These are phyloP conservation scores for Fusarium tricinctum DNA, from an alignment of 2,329 filamentous ascomycete genomes.

Conservation along the genomic window DNA sequence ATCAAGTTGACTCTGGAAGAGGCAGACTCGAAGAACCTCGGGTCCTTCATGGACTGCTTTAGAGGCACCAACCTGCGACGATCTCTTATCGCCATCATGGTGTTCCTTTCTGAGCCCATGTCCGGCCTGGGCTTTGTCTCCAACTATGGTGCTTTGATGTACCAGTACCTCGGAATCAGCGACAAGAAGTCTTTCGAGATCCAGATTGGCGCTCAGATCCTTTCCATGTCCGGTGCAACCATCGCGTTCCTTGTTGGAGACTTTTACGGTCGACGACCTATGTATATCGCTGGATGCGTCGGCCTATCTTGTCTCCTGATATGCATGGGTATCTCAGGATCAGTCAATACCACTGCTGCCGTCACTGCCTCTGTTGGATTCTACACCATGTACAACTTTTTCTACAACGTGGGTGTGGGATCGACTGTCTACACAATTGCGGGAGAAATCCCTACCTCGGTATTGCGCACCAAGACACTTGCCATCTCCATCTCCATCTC, in stretches of 20 bases:
- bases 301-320: conserved; percentile 43
- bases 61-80: conserved; percentile 58
- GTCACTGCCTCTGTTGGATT: conserved; percentile 53
- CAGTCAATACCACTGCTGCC: conserved; percentile 42
- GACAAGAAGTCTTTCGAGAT: conserved; percentile 49
- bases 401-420: conserved; percentile 59
- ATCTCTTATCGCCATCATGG: conserved; percentile 59
- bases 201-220: conserved; percentile 50
- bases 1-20: conserved; percentile 65
- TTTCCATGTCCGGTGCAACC: conserved; percentile 49
- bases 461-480: conserved; percentile 60
- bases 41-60: conserved; percentile 61
- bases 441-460: conserved; percentile 60
- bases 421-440: conserved; percentile 60
- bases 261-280: conserved; percentile 50
- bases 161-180: conserved; percentile 49
- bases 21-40: conserved; percentile 50
- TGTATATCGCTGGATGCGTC: conserved; percentile 48
- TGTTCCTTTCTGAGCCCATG: conserved; percentile 59
- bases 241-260: conserved; percentile 49
- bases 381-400: conserved; percentile 57
- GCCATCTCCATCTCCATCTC: conserved; percentile 60
- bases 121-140: conserved; percentile 62
- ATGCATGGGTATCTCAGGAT: conserved; percentile 51
- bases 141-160: conserved; percentile 58